Evolutionary conservation across 2,329 filamentous ascomycete species (phyloP).

Genomic region (Scedosporium apiospermum): DNA sequence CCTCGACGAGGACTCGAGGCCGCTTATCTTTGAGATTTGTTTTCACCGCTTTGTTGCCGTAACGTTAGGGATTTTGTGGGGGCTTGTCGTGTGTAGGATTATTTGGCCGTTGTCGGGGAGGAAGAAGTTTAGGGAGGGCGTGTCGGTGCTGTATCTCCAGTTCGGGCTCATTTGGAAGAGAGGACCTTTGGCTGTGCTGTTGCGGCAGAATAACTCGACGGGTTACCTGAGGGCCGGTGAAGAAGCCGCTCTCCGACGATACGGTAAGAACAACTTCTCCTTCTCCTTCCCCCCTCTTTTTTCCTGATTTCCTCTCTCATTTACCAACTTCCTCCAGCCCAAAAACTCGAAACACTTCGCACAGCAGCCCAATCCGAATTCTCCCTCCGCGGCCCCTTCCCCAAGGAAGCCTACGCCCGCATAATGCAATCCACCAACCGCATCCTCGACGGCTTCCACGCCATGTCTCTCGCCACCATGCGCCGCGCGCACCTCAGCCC

Average conservation of each 20-base stretch:
- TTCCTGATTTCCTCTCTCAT: not conserved
- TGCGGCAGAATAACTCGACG: conserved; percentile 45
- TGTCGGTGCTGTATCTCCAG: conserved; percentile 85
- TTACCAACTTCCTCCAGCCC: conserved; percentile 26
- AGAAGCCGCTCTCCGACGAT: conserved; percentile 78
- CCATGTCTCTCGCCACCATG: conserved; percentile 86
- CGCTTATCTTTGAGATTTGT: conserved; percentile 79
- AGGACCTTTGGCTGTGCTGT: conserved; percentile 70
- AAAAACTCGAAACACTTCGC: conserved; percentile 64
- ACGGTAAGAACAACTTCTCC: conserved; percentile 29
- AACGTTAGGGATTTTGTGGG: conserved; percentile 81
- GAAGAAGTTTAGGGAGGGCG: conserved; percentile 76
- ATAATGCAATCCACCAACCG: conserved; percentile 73
- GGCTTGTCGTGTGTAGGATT: conserved; percentile 76
- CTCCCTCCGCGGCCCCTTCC: conserved; percentile 80
- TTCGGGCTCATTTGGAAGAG: conserved; percentile 96
- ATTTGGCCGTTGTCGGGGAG: conserved; percentile 93
- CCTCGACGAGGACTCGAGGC: conserved; percentile 76
- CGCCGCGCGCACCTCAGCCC: conserved; percentile 67
- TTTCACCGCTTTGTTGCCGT: conserved; percentile 83
- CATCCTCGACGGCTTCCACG: conserved; percentile 88
- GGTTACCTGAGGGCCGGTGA: conserved; percentile 84
- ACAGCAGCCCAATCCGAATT: conserved; percentile 73
- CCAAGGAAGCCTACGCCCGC: conserved; percentile 58
- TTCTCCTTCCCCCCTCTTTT: not conserved